Evolutionary conservation across 352 stramenopile genomes (phyloP).

Genomic region (Blastocystis sp.): DNA sequence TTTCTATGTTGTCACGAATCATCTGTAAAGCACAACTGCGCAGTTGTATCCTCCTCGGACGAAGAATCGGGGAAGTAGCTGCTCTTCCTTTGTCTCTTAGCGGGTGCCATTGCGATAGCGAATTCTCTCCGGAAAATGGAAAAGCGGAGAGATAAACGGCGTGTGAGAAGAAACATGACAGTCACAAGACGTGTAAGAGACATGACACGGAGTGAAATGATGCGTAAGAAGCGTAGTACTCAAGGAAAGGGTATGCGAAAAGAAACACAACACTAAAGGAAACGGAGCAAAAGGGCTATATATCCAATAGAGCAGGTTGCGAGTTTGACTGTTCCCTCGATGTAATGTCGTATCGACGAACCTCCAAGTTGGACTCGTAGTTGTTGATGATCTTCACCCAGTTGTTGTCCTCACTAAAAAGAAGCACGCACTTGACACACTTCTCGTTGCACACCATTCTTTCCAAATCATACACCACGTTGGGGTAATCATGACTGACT

Average conservation of each 20-base stretch:
- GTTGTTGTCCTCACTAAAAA: constrained; percentile 60
- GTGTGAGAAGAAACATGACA: not conserved
- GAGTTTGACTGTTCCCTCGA: constrained; percentile 42
- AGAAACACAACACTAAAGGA: constrained; percentile 39
- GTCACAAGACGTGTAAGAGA: no score
- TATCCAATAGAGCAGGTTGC: constrained; percentile 40
- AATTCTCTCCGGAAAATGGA: not conserved
- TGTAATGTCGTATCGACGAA: constrained; percentile 10
- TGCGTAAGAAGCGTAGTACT: not conserved
- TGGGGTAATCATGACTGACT: constrained; percentile 37
- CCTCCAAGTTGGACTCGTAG: constrained; percentile 61
- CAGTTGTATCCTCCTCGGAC: not conserved
- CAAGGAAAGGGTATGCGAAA: no score
- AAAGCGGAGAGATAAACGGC: not conserved
- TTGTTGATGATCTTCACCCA: constrained; percentile 71
- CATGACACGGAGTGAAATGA: no score
- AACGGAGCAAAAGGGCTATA: constrained; percentile 36
- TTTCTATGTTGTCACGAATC: not conserved
- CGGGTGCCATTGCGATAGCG: not conserved
- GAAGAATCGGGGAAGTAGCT: not conserved
- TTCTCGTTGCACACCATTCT: constrained; percentile 58
- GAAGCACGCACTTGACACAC: constrained; percentile 28
- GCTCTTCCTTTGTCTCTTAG: not conserved
- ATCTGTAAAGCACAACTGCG: not conserved
- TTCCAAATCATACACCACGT: constrained; percentile 45